Percentiles rank a stretch among this genome's conserved stretches.
These are phyloP conservation scores for Blepharisma stoltei DNA, from an alignment of 73 alveolate species.

Conservation along the genomic window DNA sequence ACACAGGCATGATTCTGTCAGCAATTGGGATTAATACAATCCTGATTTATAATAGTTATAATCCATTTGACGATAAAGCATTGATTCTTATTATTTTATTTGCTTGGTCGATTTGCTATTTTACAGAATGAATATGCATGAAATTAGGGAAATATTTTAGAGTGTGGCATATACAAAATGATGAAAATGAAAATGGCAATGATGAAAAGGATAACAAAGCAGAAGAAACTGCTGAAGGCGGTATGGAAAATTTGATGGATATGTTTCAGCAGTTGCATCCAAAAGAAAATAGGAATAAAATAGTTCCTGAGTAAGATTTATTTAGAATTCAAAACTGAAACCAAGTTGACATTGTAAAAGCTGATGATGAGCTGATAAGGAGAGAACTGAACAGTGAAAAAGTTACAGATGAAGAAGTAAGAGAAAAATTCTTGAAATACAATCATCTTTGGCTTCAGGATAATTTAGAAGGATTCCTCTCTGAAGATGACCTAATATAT, in stretches of 20 bases:
- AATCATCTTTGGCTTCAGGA: conserved; percentile 78
- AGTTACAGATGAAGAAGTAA: conserved; percentile 55
- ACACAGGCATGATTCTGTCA: conserved; percentile 60
- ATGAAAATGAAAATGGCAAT: background rate
- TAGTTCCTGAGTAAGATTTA: conserved; percentile 32
- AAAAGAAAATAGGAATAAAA: conserved; percentile 26
- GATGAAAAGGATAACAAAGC: conserved; percentile 6
- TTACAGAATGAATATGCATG: conserved; percentile 43
- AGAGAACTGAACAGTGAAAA: conserved; percentile 68
- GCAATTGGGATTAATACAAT: conserved; percentile 67
- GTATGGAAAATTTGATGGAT: conserved; percentile 7
- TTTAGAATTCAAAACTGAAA: conserved; percentile 41
- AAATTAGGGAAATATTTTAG: conserved; percentile 42
- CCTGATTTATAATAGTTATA: conserved; percentile 57
- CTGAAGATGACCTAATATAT: conserved; percentile 67
- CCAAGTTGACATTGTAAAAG: conserved; percentile 45
- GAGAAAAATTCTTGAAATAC: conserved; percentile 66
- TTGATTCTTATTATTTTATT: conserved; percentile 54
- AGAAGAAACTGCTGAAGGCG: conserved; percentile 20
- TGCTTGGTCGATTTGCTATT: conserved; percentile 43
- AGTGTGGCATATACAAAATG: conserved; percentile 71
- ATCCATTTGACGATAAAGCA: conserved; percentile 75
- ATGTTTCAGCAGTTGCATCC: background rate
- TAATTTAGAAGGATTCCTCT: conserved; percentile 60
- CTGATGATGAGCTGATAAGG: conserved; percentile 60